A percentile compares a stretch with the other conserved stretches of the same genome.
These are phyloP conservation scores for Tolypocladium pustulatum DNA, from an alignment of 2,329 filamentous ascomycete species.

Conservation along the genomic window DNA sequence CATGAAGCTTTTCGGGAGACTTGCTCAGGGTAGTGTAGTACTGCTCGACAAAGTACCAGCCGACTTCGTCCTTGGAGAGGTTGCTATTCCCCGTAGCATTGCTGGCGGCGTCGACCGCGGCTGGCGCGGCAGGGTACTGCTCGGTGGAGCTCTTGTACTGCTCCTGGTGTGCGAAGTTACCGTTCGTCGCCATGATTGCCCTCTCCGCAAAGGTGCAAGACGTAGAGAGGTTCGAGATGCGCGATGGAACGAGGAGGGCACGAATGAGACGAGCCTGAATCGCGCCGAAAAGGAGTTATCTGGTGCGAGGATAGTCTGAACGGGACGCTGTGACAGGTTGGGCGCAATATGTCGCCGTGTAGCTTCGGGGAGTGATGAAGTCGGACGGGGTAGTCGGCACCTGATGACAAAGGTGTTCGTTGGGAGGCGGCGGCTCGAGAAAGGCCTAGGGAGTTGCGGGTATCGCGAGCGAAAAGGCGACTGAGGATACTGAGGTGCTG, in stretches of 20 bases:
- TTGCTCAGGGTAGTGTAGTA: slow-evolving; percentile 98
- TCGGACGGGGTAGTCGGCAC: slow-evolving; percentile 2
- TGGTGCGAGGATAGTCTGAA: not conserved
- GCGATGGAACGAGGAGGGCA: not conserved
- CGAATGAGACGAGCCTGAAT: not conserved
- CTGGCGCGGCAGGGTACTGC: slow-evolving; percentile 25
- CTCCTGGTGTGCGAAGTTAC: slow-evolving; percentile 36
- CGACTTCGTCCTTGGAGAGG: slow-evolving; percentile 81
- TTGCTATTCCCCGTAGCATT: slow-evolving; percentile 30
- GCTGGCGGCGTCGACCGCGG: slow-evolving; percentile 22
- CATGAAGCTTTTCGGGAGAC: slow-evolving; percentile 83
- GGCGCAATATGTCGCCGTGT: not conserved
- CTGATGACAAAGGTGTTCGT: slow-evolving; percentile 6
- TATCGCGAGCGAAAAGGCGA: slow-evolving; percentile 2
- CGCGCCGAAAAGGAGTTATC: not conserved
- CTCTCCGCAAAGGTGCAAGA: slow-evolving; percentile 1
- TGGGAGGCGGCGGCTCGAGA: not conserved
- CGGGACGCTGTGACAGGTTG: not conserved
- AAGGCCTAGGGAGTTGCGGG: not conserved
- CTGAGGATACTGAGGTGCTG: slow-evolving; percentile 5
- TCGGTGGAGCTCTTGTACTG: slow-evolving; percentile 28
- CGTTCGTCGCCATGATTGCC: slow-evolving; percentile 46
- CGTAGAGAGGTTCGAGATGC: not conserved
- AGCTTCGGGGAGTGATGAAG: not conserved
- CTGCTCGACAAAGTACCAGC: slow-evolving; percentile 99